Conservation (phyloP, 2,329 filamentous ascomycete genomes). For the Pseudogymnoascus sp. region DNA sequence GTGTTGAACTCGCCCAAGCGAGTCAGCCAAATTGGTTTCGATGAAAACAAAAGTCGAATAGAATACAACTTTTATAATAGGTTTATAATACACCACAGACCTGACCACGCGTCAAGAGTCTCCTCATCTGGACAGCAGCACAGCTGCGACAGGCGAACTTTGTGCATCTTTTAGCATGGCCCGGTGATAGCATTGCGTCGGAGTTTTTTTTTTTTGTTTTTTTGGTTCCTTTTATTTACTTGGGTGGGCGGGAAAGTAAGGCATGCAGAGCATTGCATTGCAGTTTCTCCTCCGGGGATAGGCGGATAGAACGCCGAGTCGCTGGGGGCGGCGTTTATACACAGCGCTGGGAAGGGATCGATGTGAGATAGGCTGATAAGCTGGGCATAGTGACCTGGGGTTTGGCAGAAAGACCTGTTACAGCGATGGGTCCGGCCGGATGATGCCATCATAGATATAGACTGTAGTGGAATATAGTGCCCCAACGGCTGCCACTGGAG, state of each 20-base stretch:
- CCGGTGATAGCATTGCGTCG: constrained; percentile 9
- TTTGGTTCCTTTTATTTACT: too few relatives aligned
- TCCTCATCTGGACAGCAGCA: background rate
- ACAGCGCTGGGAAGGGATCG: background rate
- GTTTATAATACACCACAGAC: constrained; percentile 4
- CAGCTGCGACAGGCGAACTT: background rate
- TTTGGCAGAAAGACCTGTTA: background rate
- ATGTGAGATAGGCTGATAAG: background rate
- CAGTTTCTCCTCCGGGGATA: background rate
- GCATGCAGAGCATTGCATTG: constrained; percentile 5
- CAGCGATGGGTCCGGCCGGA: background rate
- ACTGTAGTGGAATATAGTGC: constrained; percentile 10
- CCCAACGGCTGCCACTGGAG: constrained; percentile 1
- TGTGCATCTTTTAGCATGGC: constrained; percentile 7
- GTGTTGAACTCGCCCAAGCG: background rate
- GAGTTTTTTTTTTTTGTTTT: background rate
- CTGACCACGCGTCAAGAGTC: background rate
- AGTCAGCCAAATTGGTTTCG: background rate
- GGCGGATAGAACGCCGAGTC: constrained; percentile 7
- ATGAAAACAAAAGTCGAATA: constrained; percentile 3
- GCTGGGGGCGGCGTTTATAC: background rate
- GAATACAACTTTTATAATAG: constrained; percentile 2
- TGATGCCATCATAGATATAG: constrained; percentile 7
- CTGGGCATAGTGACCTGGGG: background rate
- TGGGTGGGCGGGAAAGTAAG: background rate